Evolutionary conservation across 306 rosid genomes (phyloP), one percentile per base, ranked within the genome.

Genomic region (Lablab purpureus): DNA sequence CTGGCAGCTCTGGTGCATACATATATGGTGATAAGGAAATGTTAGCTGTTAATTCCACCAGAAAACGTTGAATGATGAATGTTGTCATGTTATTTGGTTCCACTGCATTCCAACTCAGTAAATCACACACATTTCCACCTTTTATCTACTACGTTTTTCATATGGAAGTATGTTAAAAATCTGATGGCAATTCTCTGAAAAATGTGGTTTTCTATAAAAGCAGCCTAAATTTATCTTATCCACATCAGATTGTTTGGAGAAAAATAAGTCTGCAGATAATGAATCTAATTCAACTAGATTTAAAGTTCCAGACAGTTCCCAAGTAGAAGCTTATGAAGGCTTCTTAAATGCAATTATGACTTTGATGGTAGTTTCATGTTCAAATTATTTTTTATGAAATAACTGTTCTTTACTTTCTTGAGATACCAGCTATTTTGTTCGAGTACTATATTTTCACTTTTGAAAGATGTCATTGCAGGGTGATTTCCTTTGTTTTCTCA

Each of bases 401-500:
- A 70, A 37, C 18, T 65, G 27, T 12, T 68, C 28, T 62, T 70
- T 45, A 21, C 77, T 46, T 68, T 36, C 56, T 79, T 51, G 17
- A 79, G 66, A 65, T 63, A 63, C 70, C 46, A n/a, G 59, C 70
- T 40, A 36, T 67, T 72, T 76, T 73, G 36, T 76, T 75, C 7
- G 66, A 78, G 75, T 36, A 14, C 58, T 40, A 68, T 71, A 45
- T 79, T 17, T 54, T 60, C 22, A 23, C 51, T 71, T 52, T 77
- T 72, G 27, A 52, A 58, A 50, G 80, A 72, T 79, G 18, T 76
- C 28, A 84, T 77, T 86, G 85, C 98, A 93, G 99, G 99, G 91
- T 93, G 52, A 76, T 93, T 65, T 90, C 97, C 55, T 95, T 91
- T 85, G 89, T 90, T 63, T 89, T 95, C 84, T 95, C 96, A 0